Evolutionary conservation across 176 grass and related monocot genomes (phyloP), one percentile per base, ranked within the genome.

Genomic region (Microstegium vimineum): DNA sequence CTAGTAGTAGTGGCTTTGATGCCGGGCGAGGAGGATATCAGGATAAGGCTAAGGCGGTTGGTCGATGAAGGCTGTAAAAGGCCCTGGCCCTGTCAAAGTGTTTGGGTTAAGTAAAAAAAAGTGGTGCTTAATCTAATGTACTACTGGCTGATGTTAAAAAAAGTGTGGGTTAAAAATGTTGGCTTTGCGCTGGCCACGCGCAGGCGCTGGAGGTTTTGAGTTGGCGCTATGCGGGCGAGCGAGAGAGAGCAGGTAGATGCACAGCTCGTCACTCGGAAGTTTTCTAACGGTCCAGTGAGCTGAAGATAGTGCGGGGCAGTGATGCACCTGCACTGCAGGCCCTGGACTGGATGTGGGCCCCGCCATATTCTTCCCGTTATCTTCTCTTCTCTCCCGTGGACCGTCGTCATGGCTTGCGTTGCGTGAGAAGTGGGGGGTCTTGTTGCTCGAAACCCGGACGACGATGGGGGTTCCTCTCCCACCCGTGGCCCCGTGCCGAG

Each of bases 1-100:
- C n/a, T n/a, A n/a, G n/a, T n/a, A n/a, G n/a, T n/a, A n/a, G n/a
- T 2, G 25, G 61, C 37, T 81, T 69, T 68, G 66, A 23, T 38
- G 57, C 17, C n/a, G n/a, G n/a, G 27, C 20, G 79, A 63, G 70
- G 70, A 84, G 69, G 70, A 51, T 45, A 45, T 71, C 38, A 87
- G 79, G 65, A 81, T 74, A 40, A 89, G n/a, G n/a, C n/a, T n/a
- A n/a, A n/a, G 75, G 36, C 6, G 14, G 10, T 47, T 57, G 62
- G 77, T 35, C 28, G 42, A 20, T 62, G 23, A 54, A 89, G 77
- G 71, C 82, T 85, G 87, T 76, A 75, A 77, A 76, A 60, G 72
- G 31, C 20, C n/a, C n/a, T n/a, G n/a, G n/a, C n/a, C 0, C 46
- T 74, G 71, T 23, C 14, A 84, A 89, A 80, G 81, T 75, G 75